Percentiles rank a stretch among this genome's conserved stretches.
Evolutionary conservation across 2,329 filamentous ascomycete species (phyloP).

Genomic region (Plectosphaerella sp.): DNA sequence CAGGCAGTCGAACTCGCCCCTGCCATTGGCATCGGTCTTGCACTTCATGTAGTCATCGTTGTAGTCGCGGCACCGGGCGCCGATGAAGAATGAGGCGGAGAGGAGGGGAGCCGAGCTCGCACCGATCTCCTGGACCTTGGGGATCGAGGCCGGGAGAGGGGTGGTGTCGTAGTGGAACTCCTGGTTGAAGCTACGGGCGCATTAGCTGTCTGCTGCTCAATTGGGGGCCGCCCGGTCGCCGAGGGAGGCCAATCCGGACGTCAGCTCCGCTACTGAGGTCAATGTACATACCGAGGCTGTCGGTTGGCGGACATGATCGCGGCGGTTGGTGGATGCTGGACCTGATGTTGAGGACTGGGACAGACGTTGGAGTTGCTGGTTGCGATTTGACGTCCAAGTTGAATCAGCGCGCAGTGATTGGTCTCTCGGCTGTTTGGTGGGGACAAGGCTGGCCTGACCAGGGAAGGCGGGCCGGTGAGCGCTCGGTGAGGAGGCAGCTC

Average conservation of each 20-base stretch:
- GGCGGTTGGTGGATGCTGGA: conserved; percentile 19
- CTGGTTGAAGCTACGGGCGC: conserved; percentile 76
- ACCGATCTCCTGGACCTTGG: conserved; percentile 89
- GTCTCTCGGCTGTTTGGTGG: conserved; percentile 12
- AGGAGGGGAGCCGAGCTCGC: conserved; percentile 87
- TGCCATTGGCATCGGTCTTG: conserved; percentile 90
- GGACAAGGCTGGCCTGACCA: conserved; percentile 23
- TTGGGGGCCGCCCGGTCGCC: not conserved
- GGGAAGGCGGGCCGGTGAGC: conserved; percentile 6
- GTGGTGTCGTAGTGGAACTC: conserved; percentile 92
- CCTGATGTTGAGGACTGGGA: no score
- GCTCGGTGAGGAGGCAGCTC: conserved; percentile 10
- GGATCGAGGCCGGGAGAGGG: conserved; percentile 86
- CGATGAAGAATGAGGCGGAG: conserved; percentile 94
- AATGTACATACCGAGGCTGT: conserved; percentile 34
- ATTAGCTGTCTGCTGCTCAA: no score
- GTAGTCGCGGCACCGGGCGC: conserved; percentile 87
- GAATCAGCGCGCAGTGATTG: conserved; percentile 35
- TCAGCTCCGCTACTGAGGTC: not conserved
- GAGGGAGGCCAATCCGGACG: conserved; percentile 1
- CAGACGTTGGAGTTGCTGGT: conserved; percentile 9
- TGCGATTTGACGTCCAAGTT: conserved; percentile 31
- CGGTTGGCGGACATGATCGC: conserved; percentile 33
- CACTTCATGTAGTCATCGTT: conserved; percentile 99
- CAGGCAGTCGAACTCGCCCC: conserved; percentile 90